A percentile compares a stretch with the other conserved stretches of the same genome.
These are phyloP conservation scores for Cutaneotrichosporon arboriforme DNA, from an alignment of 1,284 basidiomycete species.

Conservation along the genomic window DNA sequence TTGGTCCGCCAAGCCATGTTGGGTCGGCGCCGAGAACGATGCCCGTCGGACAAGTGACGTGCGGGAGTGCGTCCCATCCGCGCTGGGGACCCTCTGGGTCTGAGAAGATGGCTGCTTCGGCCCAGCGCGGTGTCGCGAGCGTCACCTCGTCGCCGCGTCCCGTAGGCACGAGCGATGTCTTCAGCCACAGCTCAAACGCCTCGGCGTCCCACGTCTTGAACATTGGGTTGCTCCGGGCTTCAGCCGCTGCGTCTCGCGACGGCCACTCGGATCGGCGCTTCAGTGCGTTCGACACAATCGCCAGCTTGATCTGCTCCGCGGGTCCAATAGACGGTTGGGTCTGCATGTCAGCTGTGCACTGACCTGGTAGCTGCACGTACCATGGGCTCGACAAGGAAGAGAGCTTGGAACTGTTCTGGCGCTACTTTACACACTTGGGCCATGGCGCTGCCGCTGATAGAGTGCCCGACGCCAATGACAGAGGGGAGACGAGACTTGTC, in stretches of 20 bases:
- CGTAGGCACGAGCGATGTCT: slow-evolving; percentile 55
- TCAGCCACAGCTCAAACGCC: slow-evolving; percentile 62
- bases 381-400: slow-evolving; percentile 73
- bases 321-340: not conserved
- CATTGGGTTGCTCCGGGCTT: slow-evolving; percentile 55
- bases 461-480: slow-evolving; percentile 66
- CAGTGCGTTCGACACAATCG: slow-evolving; percentile 52
- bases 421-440: slow-evolving; percentile 57
- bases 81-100: slow-evolving; percentile 25
- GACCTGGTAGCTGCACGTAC: slow-evolving; percentile 5
- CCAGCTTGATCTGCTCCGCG: slow-evolving; percentile 26
- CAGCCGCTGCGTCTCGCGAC: slow-evolving; percentile 42
- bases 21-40: slow-evolving; percentile 32
- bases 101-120: slow-evolving; percentile 33
- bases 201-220: slow-evolving; percentile 52
- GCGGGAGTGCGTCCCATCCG: slow-evolving; percentile 31
- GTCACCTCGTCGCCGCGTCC: slow-evolving; percentile 13
- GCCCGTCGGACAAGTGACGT: slow-evolving; percentile 26
- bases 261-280: slow-evolving; percentile 61
- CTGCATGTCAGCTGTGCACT: not conserved
- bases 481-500: slow-evolving; percentile 36
- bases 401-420: slow-evolving; percentile 64
- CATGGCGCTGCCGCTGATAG: slow-evolving; percentile 67
- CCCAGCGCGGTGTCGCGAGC: slow-evolving; percentile 34
- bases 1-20: slow-evolving; percentile 23